Evolutionary conservation across 1,139 yeast species (phyloP), one percentile per base, ranked within the genome.

Genomic region (Yamadazyma diddensiae): DNA sequence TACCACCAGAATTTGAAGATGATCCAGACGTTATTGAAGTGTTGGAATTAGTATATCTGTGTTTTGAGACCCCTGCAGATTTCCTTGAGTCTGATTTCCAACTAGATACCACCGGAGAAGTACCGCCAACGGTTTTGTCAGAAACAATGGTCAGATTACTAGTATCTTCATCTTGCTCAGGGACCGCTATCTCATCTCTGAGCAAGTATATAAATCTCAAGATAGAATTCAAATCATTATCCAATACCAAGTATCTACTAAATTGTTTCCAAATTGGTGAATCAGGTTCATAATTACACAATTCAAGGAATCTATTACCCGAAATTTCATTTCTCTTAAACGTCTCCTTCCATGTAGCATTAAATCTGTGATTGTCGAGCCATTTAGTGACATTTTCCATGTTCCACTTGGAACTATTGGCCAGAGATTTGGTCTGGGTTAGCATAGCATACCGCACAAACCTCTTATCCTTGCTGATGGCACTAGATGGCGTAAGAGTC

Each of bases 341-440:
- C 8, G 81, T 71, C 8, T 68, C 75, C 19, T 72, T 65, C 96
- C 96, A 88, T 9, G 81, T 69, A 5, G 70, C 72, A 41, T 84
- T 83, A 55, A 88, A 88, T 21, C 73, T 70, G 51, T 87, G 72
- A 14, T 55, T 47, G 11, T 74, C 81, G 18, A 88, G 65, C 95
- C 95, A 88, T 28, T 60, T 53, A 1, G 71, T 38, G 1, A 87
- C 94, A 34, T 83, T 67, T 11, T 71, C 75, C 45, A 76, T 64
- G 4, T 82, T 76, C 97, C 97, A 87, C 30, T 49, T 52, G 11
- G 49, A 49, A 11, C 59, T 47, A 3, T 54, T 36, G 27, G 44
- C 49, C 10, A 3, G 42, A 1, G 55, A 41, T 15, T 40, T 38
- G 8, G 43, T 28, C 34, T 59, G 70, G 1, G 68, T 60, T 30